Percentiles rank a stretch among this genome's conserved stretches.
These are phyloP conservation scores for Arachnomyces sp. DNA, from an alignment of 2,329 filamentous ascomycete species.

Conservation along the genomic window DNA sequence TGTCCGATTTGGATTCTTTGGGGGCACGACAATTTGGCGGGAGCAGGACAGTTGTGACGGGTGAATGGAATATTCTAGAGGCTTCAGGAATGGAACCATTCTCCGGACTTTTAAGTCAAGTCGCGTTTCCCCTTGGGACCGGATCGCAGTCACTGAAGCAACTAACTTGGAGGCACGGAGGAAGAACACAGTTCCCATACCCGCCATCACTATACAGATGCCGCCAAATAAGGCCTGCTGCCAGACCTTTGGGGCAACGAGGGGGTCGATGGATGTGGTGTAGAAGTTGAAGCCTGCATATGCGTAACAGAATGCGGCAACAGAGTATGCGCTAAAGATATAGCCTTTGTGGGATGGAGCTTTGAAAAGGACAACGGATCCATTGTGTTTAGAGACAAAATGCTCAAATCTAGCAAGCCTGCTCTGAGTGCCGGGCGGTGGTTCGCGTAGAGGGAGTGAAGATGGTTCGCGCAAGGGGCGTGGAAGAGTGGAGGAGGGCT, in stretches of 20 bases:
- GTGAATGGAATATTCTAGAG: slow-evolving; percentile 24
- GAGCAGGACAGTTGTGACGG: slow-evolving; percentile 30
- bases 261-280: slow-evolving; percentile 42
- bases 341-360: slow-evolving; percentile 58
- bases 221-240: slow-evolving; percentile 51
- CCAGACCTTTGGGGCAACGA: slow-evolving; percentile 49
- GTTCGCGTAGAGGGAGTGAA: too few relatives aligned
- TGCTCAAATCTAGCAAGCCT: too few relatives aligned
- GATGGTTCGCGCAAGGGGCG: too few relatives aligned
- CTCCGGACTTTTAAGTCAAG: slow-evolving; percentile 30
- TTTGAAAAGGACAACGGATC: slow-evolving; percentile 56
- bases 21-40: slow-evolving; percentile 24
- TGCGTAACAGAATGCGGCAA: slow-evolving; percentile 47
- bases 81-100: slow-evolving; percentile 31
- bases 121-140: slow-evolving; percentile 21
- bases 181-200: slow-evolving; percentile 54
- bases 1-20: slow-evolving; percentile 11
- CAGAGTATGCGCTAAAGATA: slow-evolving; percentile 52
- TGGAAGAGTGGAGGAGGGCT: too few relatives aligned
- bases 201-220: slow-evolving; percentile 53
- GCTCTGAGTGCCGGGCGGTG: too few relatives aligned
- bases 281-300: slow-evolving; percentile 48
- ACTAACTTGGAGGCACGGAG: slow-evolving; percentile 53
- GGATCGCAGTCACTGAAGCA: slow-evolving; percentile 49
- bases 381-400: slow-evolving; percentile 45